Evolutionary conservation across 2,329 filamentous ascomycete genomes (phyloP), one percentile per base, ranked within the genome.

Genomic region (Phaeosphaeria sp.): DNA sequence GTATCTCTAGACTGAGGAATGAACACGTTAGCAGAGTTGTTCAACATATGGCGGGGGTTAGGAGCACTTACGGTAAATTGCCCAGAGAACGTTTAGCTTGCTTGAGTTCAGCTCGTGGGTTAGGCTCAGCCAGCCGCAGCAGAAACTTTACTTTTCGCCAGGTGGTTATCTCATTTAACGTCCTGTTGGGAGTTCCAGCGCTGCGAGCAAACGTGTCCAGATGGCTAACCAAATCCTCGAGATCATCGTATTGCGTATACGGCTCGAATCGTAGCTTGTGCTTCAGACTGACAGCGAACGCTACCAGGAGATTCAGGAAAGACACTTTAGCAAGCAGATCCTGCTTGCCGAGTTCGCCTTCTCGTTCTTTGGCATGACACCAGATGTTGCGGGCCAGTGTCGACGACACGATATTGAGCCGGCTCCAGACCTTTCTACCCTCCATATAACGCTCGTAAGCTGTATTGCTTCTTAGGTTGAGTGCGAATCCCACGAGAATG

Each of bases 181-280:
- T 43, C 44, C 57, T 52, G 5, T 15, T 60, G 60, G 23, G 75
- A 52, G 7, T 73, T 25, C 55, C 60, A 7, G 58, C 84, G 15
- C 79, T 75, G 54, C 80, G 85, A 55, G 90, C 89, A 67, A 91
- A 90, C 0, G 90, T 92, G 64, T 90, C 84, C 30, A 94, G 82
- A 68, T 92, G 87, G 10, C 83, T 82, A 21, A 92, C 84, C 5
- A 92, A 80, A 22, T 87, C 85, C 22, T 85, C 77, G 7, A 94
- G 80, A 68, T 93, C 91, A 1, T 88, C 84, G 71, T 93, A 93
- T 51, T 87, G 84, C 22, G 87, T 85, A 68, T 90, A 90, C 1
- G 91, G 90, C 71, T 93, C 91, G 73, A 93, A 93, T 20, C 91
- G 89, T 20, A 94, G 83, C 66, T 87, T 89, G 77, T 93, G 91